Evolutionary conservation across 768 basidiomycete genomes (phyloP).

Genomic region (Polyporus arcularius): DNA sequence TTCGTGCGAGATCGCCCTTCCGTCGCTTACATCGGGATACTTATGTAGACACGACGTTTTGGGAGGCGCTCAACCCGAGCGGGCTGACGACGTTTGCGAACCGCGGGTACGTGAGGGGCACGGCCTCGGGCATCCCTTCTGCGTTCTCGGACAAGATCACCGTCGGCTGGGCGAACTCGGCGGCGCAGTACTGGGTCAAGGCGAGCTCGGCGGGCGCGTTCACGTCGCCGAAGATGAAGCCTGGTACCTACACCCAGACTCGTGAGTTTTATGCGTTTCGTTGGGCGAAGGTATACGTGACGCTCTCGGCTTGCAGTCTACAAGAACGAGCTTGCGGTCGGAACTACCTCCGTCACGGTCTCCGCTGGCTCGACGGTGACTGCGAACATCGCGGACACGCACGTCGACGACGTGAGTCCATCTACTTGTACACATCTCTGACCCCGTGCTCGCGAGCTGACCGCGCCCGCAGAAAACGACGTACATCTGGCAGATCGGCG

Average conservation of each 20-base stretch:
- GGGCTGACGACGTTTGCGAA: slow-evolving; percentile 8
- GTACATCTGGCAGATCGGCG: slow-evolving; percentile 47
- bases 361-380: slow-evolving; percentile 38
- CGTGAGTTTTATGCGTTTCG: neutral
- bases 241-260: slow-evolving; percentile 44
- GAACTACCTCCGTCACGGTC: slow-evolving; percentile 44
- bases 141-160: slow-evolving; percentile 33
- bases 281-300: neutral
- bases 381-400: neutral
- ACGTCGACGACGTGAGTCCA: neutral
- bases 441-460: neutral
- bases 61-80: neutral
- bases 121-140: slow-evolving; percentile 44
- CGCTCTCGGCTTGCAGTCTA: slow-evolving; percentile 36
- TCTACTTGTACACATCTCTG: neutral
- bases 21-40: neutral
- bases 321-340: slow-evolving; percentile 48
- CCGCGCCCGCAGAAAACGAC: slow-evolving; percentile 36
- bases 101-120: slow-evolving; percentile 46
- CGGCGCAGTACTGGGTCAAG: slow-evolving; percentile 4
- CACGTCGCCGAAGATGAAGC: slow-evolving; percentile 47
- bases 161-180: neutral
- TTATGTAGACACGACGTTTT: neutral
- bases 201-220: slow-evolving; percentile 34
- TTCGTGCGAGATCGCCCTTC: neutral